Conservation (phyloP, 352 stramenopile genomes). For the Pythium vanterpoolii region DNA sequence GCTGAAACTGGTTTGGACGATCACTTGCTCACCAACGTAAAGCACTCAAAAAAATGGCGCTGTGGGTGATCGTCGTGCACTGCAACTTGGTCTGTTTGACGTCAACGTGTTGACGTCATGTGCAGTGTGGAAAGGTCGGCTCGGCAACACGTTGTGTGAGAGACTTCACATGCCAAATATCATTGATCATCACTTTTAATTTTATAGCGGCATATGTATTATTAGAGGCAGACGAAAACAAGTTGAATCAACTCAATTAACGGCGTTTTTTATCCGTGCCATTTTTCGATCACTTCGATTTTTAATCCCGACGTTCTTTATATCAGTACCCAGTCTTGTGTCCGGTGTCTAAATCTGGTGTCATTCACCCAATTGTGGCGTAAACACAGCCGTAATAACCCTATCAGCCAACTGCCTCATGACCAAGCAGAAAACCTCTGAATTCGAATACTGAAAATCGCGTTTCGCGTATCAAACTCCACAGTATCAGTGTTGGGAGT, state of each 20-base stretch:
- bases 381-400: background rate
- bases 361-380: background rate
- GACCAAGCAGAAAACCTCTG: conserved; percentile 25
- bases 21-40: background rate
- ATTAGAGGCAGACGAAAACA: no score
- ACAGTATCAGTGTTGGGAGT: background rate
- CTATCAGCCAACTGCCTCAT: background rate
- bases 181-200: no score
- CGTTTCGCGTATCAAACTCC: conserved; percentile 1
- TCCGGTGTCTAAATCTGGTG: background rate
- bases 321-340: no score
- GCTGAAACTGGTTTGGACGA: no score
- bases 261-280: no score
- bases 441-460: background rate
- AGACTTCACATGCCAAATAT: no score
- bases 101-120: background rate
- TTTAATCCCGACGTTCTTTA: background rate
- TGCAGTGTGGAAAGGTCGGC: no score
- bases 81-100: background rate
- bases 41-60: background rate
- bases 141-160: no score
- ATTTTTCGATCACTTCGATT: no score
- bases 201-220: no score
- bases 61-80: background rate
- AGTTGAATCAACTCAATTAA: no score